phyloP scores from a whole-genome alignment of 208 protist genomes.

The Trypanosoma caninum region DNA sequence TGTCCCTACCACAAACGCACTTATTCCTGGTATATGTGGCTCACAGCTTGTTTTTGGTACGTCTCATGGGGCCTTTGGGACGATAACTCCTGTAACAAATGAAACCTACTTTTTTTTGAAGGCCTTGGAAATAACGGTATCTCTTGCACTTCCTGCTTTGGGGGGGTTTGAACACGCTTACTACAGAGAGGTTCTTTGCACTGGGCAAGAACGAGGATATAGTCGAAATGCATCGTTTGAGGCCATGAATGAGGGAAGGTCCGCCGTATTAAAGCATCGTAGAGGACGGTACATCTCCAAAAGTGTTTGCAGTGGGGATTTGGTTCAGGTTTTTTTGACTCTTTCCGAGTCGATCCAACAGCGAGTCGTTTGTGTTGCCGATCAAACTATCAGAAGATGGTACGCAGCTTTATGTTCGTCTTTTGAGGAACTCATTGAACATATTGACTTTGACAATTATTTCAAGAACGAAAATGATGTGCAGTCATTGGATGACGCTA shows the following conservation, averaged over 20 bases:
- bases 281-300: constrained; percentile 15
- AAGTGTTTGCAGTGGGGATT: constrained; percentile 41
- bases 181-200: constrained; percentile 45
- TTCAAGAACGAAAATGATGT: too few species aligned
- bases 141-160: constrained; percentile 6
- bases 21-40: constrained; percentile 43
- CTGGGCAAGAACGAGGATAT: constrained; percentile 46
- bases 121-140: constrained; percentile 45
- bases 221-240: constrained; percentile 46
- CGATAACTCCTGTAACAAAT: constrained; percentile 45
- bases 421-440: constrained; percentile 10
- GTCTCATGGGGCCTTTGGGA: constrained; percentile 67
- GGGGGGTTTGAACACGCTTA: constrained; percentile 40
- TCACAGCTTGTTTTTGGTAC: constrained; percentile 73
- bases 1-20: constrained; percentile 22
- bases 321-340: constrained; percentile 42
- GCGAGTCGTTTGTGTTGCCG: background rate
- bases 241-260: constrained; percentile 5
- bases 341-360: background rate
- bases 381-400: background rate
- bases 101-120: constrained; percentile 53
- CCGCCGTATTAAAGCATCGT: constrained; percentile 10
- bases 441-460: constrained; percentile 9
- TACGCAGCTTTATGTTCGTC: background rate
- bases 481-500: background rate